Conservation (phyloP, 164 flowering plant species). For the Taxillus chinensis region DNA sequence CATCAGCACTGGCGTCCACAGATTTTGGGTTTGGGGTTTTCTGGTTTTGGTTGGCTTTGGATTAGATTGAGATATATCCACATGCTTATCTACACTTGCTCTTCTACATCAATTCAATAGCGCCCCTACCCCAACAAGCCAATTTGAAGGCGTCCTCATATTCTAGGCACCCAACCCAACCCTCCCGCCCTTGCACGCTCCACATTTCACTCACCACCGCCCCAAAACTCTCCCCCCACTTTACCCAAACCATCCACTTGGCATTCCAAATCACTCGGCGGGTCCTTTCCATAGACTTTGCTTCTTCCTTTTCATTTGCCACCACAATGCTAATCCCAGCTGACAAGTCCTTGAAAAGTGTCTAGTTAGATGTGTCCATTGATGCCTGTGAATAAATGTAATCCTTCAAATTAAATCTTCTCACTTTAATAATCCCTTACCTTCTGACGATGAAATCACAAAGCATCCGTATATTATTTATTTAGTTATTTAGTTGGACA, state of each 20-base stretch:
- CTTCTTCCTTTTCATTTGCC: too few species aligned
- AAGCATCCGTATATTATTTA: too few species aligned
- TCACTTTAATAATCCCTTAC: too few species aligned
- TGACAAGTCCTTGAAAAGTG: too few species aligned
- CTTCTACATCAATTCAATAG: slow-evolving; percentile 9
- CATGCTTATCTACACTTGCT: slow-evolving; percentile 23
- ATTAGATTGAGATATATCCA: slow-evolving; percentile 6
- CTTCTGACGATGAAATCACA: too few species aligned
- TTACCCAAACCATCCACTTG: background rate
- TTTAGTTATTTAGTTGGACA: too few species aligned
- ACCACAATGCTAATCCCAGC: too few species aligned
- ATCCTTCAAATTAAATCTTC: too few species aligned
- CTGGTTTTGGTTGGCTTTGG: background rate
- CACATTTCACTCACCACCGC: background rate
- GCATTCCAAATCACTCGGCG: background rate
- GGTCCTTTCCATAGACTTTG: too few species aligned
- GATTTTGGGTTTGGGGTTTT: background rate
- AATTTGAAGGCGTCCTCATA: background rate
- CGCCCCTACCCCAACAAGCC: too few species aligned
- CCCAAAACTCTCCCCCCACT: background rate
- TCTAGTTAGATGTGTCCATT: too few species aligned
- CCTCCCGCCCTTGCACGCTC: background rate
- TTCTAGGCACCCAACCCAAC: background rate
- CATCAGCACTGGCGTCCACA: slow-evolving; percentile 1
- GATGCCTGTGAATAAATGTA: too few species aligned